These are phyloP conservation scores for Protomyces arabidopsidicola DNA, from an alignment of 1,139 yeast species.

Conservation along the genomic window DNA sequence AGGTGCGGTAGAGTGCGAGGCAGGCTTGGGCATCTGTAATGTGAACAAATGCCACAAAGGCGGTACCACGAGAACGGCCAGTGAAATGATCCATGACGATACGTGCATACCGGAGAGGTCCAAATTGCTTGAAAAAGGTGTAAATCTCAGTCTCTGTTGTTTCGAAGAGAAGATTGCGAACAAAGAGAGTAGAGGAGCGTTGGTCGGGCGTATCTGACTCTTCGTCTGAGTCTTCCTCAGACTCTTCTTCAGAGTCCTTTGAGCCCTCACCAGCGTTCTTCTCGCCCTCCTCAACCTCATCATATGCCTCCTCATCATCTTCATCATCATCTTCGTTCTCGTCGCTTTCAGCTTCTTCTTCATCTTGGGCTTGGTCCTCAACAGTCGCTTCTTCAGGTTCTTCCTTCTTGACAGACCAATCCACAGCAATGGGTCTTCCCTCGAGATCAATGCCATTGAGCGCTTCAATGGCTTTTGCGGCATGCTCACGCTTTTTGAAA, in stretches of 20 bases:
- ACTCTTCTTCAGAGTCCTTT: slow-evolving; percentile 35
- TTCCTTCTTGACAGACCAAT: slow-evolving; percentile 82
- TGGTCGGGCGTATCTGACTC: slow-evolving; percentile 40
- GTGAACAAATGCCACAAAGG: slow-evolving; percentile 77
- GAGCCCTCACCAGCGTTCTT: slow-evolving; percentile 33
- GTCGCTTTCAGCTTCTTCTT: slow-evolving; percentile 37
- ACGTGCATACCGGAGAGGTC: slow-evolving; percentile 83
- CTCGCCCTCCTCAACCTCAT: slow-evolving; percentile 28
- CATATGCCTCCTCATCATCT: slow-evolving; percentile 34
- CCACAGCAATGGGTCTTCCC: slow-evolving; percentile 91
- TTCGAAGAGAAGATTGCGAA: slow-evolving; percentile 91
- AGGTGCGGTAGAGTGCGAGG: slow-evolving; percentile 66
- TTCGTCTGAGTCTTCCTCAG: slow-evolving; percentile 38
- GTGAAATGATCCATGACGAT: slow-evolving; percentile 86
- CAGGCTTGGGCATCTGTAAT: slow-evolving; percentile 64
- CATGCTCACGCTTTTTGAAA: slow-evolving; percentile 74
- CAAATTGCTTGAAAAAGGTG: slow-evolving; percentile 77
- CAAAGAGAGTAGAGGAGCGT: slow-evolving; percentile 55
- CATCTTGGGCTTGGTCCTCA: slow-evolving; percentile 38
- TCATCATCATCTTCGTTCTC: slow-evolving; percentile 38
- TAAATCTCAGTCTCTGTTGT: slow-evolving; percentile 74
- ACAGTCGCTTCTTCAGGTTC: slow-evolving; percentile 51
- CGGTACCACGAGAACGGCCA: slow-evolving; percentile 88
- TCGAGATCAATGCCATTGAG: slow-evolving; percentile 70
- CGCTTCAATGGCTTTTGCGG: slow-evolving; percentile 74